Evolutionary conservation across 1,139 yeast species (phyloP), one percentile per base, ranked within the genome.

Genomic region (Geotrichum bryndzae): DNA sequence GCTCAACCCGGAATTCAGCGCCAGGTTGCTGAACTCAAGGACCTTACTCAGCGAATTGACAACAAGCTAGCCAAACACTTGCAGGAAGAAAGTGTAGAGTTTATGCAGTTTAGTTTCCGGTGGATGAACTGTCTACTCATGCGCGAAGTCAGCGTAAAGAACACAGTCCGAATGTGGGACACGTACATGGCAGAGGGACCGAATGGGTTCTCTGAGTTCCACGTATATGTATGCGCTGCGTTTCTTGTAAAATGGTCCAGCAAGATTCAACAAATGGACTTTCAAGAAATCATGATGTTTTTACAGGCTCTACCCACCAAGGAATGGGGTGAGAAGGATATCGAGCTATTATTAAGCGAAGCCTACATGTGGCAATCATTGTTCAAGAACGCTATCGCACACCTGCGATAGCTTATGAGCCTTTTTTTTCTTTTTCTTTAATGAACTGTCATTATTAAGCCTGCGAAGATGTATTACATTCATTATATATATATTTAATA

Each of bases 111-210:
- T 75, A 84, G 97, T 35, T 95, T 94, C 76, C 81, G 99, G 67
- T 94, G 99, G 99, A 95, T 95, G 98, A 94, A 95, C 75, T 94
- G 99, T 76, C 78, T 94, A 69, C 78, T 94, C 61, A 94, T 94
- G 99, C 82, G 99, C 67, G 99, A 94, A 71, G 80, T 94, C 54
- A 84, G 87, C 55, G 85, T 94, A 69, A 79, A 80, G 51, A 82
- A 90, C 64, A 89, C 94, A 8, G 85, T 91, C 35, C 80, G 99
- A 61, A 94, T 94, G 96, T 94, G 99, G 99, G 99, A 94, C 72
- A 92, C 99, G 0, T 94, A 94, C 73, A 76, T 94, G 60, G 86
- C 96, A 58, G 97, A 94, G 72, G 89, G 88, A 4, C 87, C 94
- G 0, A 81, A 88, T 48, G 97, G 98, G 3, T 89, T 94, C 72